Conservation (phyloP, 352 stramenopile species). For the Phytopythium aichiense region DNA sequence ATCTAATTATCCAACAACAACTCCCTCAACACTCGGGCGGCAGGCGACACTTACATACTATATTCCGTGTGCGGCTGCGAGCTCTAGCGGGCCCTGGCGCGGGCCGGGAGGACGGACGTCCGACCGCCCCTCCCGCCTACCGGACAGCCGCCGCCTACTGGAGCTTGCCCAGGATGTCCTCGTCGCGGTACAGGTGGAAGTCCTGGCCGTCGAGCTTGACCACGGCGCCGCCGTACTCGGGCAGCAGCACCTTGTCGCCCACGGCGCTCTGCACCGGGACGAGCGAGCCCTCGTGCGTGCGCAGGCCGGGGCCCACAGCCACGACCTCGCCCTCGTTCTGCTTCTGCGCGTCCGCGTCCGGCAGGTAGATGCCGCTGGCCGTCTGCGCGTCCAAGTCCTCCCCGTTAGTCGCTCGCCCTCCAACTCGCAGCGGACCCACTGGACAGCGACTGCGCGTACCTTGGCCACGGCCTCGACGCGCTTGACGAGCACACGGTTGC, state of each 20-base stretch:
- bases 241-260: constrained; percentile 95
- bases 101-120: no score
- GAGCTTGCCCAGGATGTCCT: constrained; percentile 97
- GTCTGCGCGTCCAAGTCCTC: constrained; percentile 62
- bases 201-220: constrained; percentile 92
- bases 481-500: constrained; percentile 94
- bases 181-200: constrained; percentile 94
- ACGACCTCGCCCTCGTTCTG: constrained; percentile 94
- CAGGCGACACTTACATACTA: constrained; percentile 4
- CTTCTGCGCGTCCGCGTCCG: constrained; percentile 90
- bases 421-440: neutral
- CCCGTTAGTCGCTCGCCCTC: no score
- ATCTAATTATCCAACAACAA: no score
- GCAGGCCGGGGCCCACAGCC: constrained; percentile 90
- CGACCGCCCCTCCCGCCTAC: neutral
- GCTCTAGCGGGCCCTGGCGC: no score
- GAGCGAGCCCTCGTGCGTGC: constrained; percentile 85
- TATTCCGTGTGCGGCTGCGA: constrained; percentile 1
- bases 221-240: constrained; percentile 93
- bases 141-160: constrained; percentile 35
- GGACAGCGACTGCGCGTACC: constrained; percentile 26
- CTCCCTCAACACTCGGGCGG: no score
- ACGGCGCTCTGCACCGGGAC: constrained; percentile 84
- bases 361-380: constrained; percentile 93
- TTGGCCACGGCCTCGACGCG: constrained; percentile 89